Evolutionary conservation across 257 asterid genomes (phyloP), one percentile per base, ranked within the genome.

Genomic region (Solanum virginianum): DNA sequence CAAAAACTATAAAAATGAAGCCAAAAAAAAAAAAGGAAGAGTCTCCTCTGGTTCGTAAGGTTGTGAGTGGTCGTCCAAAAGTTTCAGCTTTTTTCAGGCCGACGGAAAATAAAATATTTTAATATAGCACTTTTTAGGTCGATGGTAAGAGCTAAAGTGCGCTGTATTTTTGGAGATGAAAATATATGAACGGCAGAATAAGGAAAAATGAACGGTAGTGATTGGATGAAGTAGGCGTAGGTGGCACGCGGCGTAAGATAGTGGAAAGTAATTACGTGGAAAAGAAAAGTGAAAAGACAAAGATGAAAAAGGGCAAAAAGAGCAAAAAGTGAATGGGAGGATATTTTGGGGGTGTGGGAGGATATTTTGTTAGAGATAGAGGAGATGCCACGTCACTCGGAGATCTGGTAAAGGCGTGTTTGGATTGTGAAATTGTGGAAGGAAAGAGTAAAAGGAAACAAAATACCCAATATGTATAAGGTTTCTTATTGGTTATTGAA

Each of bases 311-410:
- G 47, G n/a, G 39, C 39, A 39, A 55, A 36, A 77, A 49, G 66
- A 39, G 29, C n/a, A 51, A 69, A 22, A 18, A 22, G 26, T 60
- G 43, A 8, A 53, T 32, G 74, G 63, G 22, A 24, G 63, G 80
- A 71, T 71, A 71, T 71, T 71, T 74, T 6, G 86, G 85, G 80
- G 87, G 87, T 57, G 56, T 17, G 51, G 84, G 54, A 57, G 86
- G 86, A 80, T 86, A 83, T 63, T 68, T 45, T 80, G 80, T 70
- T 87, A 45, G 92, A 85, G 93, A 92, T 86, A 81, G 89, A 85
- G 90, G 74, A 77, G 74, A 71, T 80, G 91, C 94, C 94, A 92
- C 94, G 90, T 89, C 90, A 87, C 72, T 59, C 32, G 16, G 26
- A 87, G 71, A 83, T 88, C 85, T 84, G 18, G 11, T 22, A 53